Percentiles rank a stretch among this genome's conserved stretches.
phyloP scores from a whole-genome alignment of 257 asterid species.

The Nicotiana attenuata region DNA sequence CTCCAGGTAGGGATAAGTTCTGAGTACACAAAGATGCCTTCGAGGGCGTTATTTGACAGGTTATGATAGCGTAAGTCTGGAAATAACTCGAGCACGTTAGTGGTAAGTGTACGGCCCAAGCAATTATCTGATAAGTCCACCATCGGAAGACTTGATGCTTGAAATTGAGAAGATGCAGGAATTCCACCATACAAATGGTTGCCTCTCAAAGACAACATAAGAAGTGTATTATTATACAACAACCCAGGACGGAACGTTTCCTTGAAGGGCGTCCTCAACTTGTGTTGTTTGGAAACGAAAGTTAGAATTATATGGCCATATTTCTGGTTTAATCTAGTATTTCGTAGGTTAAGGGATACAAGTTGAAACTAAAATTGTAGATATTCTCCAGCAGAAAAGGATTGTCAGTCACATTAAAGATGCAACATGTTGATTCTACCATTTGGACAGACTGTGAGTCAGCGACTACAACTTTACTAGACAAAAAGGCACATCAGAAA shows the following conservation, averaged over 20 bases:
- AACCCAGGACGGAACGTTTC: too few relatives aligned
- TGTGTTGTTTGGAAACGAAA: slow-evolving; percentile 8
- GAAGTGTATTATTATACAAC: neutral
- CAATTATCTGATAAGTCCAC: too few relatives aligned
- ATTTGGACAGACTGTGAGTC: neutral
- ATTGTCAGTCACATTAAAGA: neutral
- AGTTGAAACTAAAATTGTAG: slow-evolving; percentile 8
- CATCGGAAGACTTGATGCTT: too few relatives aligned
- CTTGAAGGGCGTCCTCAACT: too few relatives aligned
- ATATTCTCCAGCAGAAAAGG: neutral
- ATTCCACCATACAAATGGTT: neutral
- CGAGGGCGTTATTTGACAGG: too few relatives aligned
- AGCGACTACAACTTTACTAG: neutral
- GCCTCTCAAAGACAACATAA: neutral
- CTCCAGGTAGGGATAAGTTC: too few relatives aligned
- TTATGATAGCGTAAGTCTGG: too few relatives aligned
- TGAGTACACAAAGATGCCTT: too few relatives aligned
- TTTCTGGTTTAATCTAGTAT: slow-evolving; percentile 9
- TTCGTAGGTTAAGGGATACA: slow-evolving; percentile 6
- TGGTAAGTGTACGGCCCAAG: too few relatives aligned
- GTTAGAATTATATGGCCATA: slow-evolving; percentile 12
- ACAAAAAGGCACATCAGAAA: neutral
- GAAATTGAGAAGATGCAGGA: neutral
- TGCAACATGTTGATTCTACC: neutral
- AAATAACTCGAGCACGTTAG: too few relatives aligned